Conservation (phyloP, 805 yeast genomes). For the Saturnispora sanitii region DNA sequence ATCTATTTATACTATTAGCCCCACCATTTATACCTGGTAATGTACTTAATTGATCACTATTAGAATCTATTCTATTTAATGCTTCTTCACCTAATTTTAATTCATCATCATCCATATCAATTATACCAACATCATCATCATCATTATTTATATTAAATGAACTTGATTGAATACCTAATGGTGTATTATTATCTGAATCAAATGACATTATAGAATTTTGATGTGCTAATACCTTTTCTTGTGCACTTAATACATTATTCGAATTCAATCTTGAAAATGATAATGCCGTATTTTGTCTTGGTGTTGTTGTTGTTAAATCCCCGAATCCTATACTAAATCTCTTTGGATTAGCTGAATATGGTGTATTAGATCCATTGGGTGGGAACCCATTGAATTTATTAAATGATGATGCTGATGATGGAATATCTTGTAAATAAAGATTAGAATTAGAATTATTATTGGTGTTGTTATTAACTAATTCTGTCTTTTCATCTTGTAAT, state of each 20-base stretch:
- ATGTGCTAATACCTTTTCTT: slow-evolving; percentile 15
- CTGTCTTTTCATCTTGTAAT: slow-evolving; percentile 23
- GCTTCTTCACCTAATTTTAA: slow-evolving; percentile 13
- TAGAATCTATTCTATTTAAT: background rate
- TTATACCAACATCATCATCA: background rate
- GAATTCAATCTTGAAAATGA: slow-evolving; percentile 12
- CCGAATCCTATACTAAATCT: slow-evolving; percentile 30
- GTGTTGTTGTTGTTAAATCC: slow-evolving; percentile 41
- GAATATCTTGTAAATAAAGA: slow-evolving; percentile 26
- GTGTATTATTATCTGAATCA: slow-evolving; percentile 8
- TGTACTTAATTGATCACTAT: slow-evolving; percentile 10
- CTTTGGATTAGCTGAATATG: slow-evolving; percentile 23
- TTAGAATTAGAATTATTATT: background rate
- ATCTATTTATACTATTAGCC: background rate
- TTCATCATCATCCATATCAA: slow-evolving; percentile 6
- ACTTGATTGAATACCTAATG: slow-evolving; percentile 5
- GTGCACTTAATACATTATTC: background rate
- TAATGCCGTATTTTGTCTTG: slow-evolving; percentile 18
- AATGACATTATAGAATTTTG: slow-evolving; percentile 14
- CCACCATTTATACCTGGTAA: slow-evolving; percentile 6
- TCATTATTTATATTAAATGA: background rate
- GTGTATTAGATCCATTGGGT: slow-evolving; percentile 1
- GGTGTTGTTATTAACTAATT: slow-evolving; percentile 11
- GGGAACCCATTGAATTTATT: too few species aligned
- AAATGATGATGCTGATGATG: slow-evolving; percentile 18